Evolutionary conservation across 805 yeast genomes (phyloP), one percentile per base, ranked within the genome.

Genomic region (Starmerella stellata): DNA sequence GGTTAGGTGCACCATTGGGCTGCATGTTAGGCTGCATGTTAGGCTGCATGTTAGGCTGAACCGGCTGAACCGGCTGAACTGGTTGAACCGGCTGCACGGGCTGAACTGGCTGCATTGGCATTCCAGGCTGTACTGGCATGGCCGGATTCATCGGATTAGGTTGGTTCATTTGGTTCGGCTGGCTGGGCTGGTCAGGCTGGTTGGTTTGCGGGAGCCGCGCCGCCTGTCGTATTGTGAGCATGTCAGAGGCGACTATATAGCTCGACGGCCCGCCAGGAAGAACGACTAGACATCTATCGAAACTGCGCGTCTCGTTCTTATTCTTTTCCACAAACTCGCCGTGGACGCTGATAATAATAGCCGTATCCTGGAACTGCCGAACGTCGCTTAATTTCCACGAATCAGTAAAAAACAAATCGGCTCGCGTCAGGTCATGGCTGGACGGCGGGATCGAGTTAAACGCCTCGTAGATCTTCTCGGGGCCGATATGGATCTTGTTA

Each of bases 231-330:
- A 90, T 59, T 14, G 74, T 64, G 38, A 90, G 62, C 54, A 80
- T 56, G 58, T 90, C 98, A 25, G 92, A 77, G 14, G 93, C 95
- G 23, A 90, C 73, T n/a, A 82, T 63, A 63, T 81, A 71, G 23
- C 71, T 61, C 4, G 83, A 78, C 40, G 68, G 67, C 15, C 74
- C 69, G 13, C 75, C 77, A 1, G 75, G 75, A 2, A 83, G 75
- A 20, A 79, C 62, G n/a, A 80, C 64, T 54, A 90, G 74, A 1
- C 76, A 66, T 52, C 98, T 68, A 56, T 90, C 98, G 57, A 90
- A 90, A 8, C 90, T 72, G 54, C 90, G 77, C 47, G 65, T 66
- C 4, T 70, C 61, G 27, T 75, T 47, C 27, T 41, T 42, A 38
- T 52, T 41, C 25, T 46, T 32, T 57, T 90, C 96, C 37, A 72